Evolutionary conservation across 805 yeast genomes (phyloP).

Genomic region (Cyberlindnera euphorbiae): DNA sequence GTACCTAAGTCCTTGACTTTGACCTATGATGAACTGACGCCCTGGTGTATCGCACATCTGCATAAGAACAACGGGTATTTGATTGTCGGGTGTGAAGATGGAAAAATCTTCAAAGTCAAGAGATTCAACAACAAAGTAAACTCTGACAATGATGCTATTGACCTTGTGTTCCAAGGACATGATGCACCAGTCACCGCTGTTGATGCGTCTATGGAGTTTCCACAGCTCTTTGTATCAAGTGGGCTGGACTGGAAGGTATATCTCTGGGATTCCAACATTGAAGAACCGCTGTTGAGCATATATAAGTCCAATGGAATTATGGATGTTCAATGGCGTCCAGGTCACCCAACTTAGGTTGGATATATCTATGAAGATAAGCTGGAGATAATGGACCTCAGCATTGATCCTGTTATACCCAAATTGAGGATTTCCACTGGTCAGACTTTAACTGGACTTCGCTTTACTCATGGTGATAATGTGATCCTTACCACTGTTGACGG

Average conservation of each 20-base stretch:
- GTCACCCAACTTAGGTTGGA: conserved; percentile 26
- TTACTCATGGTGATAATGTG: conserved; percentile 17
- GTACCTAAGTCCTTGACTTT: conserved; percentile 20
- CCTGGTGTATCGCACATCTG: conserved; percentile 20
- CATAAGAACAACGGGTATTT: conserved; percentile 20
- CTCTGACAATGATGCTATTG: conserved; percentile 12
- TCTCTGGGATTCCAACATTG: conserved; percentile 24
- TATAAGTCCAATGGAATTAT: conserved; percentile 25
- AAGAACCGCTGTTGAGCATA: conserved; percentile 20
- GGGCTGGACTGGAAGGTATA: conserved; percentile 30
- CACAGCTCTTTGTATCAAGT: conserved; percentile 23
- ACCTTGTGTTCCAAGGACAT: conserved; percentile 23
- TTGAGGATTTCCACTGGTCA: conserved; percentile 11
- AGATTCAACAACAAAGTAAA: conserved; percentile 21
- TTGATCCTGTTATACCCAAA: conserved; percentile 25
- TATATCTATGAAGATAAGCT: conserved; percentile 26
- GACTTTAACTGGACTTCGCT: conserved; percentile 13
- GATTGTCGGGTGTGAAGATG: conserved; percentile 31
- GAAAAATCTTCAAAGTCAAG: conserved; percentile 27
- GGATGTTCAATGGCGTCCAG: conserved; percentile 27
- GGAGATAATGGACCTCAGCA: conserved; percentile 29
- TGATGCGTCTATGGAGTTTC: conserved; percentile 15
- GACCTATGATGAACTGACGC: conserved; percentile 29
- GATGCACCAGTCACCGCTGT: conserved; percentile 24
- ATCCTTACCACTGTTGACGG: conserved; percentile 17